A percentile compares a stretch with the other conserved stretches of the same genome.
phyloP scores from a whole-genome alignment of 2,329 filamentous ascomycete species.

The Aspergillus caelatus region DNA sequence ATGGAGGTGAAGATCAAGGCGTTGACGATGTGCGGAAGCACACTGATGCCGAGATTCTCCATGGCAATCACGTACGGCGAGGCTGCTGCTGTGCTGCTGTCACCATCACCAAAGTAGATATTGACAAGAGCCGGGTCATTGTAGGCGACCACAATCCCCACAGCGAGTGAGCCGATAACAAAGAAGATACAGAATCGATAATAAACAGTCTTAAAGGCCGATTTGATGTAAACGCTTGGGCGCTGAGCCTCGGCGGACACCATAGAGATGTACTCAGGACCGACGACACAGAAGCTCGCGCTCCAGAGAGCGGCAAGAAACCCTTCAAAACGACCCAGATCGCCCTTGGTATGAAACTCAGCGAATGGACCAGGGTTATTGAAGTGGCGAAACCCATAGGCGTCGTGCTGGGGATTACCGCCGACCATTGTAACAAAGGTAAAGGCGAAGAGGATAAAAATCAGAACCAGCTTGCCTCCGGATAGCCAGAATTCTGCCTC shows the following conservation, averaged over 20 bases:
- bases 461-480: constrained; percentile 66
- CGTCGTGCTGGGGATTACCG: constrained; percentile 70
- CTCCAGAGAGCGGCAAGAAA: constrained; percentile 72
- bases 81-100: constrained; percentile 52
- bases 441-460: constrained; percentile 68
- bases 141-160: constrained; percentile 70
- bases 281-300: constrained; percentile 65
- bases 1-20: constrained; percentile 58
- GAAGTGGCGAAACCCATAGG: constrained; percentile 71
- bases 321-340: constrained; percentile 57
- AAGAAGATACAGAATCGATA: constrained; percentile 76
- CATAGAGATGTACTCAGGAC: constrained; percentile 65
- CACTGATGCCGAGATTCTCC: constrained; percentile 55
- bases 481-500: constrained; percentile 59
- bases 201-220: constrained; percentile 76
- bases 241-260: constrained; percentile 69
- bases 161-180: constrained; percentile 69
- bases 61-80: constrained; percentile 68
- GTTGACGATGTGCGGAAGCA: constrained; percentile 62
- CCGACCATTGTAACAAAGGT: constrained; percentile 81
- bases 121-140: constrained; percentile 53
- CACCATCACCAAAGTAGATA: constrained; percentile 19
- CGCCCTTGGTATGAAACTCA: constrained; percentile 62
- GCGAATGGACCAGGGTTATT: constrained; percentile 67
- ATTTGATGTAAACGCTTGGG: constrained; percentile 68